A percentile compares a stretch with the other conserved stretches of the same genome.
These are phyloP conservation scores for Paramecium bursaria DNA, from an alignment of 73 alveolate species.

Conservation along the genomic window DNA sequence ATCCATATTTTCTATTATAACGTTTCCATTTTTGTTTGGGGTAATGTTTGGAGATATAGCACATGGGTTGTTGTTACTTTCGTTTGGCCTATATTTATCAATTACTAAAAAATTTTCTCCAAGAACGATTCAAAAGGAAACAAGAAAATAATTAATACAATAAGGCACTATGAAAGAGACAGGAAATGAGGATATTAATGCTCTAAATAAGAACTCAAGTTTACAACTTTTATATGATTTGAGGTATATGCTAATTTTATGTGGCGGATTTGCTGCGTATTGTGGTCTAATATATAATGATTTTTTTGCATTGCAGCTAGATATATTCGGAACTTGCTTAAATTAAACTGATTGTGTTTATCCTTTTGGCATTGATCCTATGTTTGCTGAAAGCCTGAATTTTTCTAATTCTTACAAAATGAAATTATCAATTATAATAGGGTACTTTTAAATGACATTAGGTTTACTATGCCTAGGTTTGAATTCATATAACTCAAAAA, in stretches of 20 bases:
- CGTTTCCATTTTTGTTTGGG: slow-evolving; percentile 99
- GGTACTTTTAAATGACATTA: slow-evolving; percentile 92
- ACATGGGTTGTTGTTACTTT: slow-evolving; percentile 89
- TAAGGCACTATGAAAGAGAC: neutral
- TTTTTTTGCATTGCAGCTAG: slow-evolving; percentile 89
- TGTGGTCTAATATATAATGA: slow-evolving; percentile 97
- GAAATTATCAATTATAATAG: slow-evolving; percentile 97
- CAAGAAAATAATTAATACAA: neutral
- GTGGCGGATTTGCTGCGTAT: slow-evolving; percentile 94
- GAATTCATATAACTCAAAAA: slow-evolving; percentile 90
- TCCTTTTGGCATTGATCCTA: slow-evolving; percentile 96
- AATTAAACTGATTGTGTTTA: slow-evolving; percentile 76
- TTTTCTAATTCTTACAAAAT: slow-evolving; percentile 93
- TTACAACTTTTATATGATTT: slow-evolving; percentile 61
- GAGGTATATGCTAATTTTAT: slow-evolving; percentile 88
- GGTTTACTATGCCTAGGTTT: slow-evolving; percentile 93
- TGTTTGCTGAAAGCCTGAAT: slow-evolving; percentile 86
- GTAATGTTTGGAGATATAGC: slow-evolving; percentile 99
- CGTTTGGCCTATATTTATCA: slow-evolving; percentile 82
- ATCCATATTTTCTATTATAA: slow-evolving; percentile 88
- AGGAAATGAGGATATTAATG: slow-evolving; percentile 24
- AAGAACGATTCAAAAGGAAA: slow-evolving; percentile 30
- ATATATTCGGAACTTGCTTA: slow-evolving; percentile 87
- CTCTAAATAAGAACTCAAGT: slow-evolving; percentile 32
- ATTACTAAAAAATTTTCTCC: slow-evolving; percentile 69